Evolutionary conservation across 179 eudicot species (phyloP), one percentile per base, ranked within the genome.

Genomic region (Monotropa hypopitys): DNA sequence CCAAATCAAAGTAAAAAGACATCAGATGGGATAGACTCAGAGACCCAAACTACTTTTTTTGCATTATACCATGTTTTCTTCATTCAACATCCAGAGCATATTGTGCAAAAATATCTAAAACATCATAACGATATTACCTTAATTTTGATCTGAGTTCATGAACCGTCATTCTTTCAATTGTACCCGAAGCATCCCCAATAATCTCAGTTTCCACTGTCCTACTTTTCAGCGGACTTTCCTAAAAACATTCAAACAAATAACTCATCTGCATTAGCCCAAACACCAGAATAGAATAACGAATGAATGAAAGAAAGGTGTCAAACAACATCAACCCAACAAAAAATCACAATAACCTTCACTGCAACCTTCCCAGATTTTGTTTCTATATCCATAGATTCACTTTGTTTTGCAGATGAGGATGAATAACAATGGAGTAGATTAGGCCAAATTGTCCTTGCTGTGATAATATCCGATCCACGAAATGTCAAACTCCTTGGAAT

Each of bases 121-220:
- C 33, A 7, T 76, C 61, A 16, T 30, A 63, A 5, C n/a, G 38
- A n/a, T 2, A 70, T 42, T 80, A 94, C 98, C 97, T 89, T 49
- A 92, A 81, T 68, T 88, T 88, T 54, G 83, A 81, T 84, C 89
- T 85, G 74, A 92, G 90, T 78, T 94, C 84, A 69, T 82, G 88
- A 70, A 92, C 90, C 32, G 97, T 89, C 98, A 92, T 88, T 38
- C 78, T 85, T 77, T 89, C 93, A 26, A 87, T 63, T 65, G 71
- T 84, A 61, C 69, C 82, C 33, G 70, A 30, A 61, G 84, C 91
- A 79, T 84, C 79, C 80, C 40, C 85, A 21, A 79, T 65, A 72
- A 57, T 80, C 77, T 77, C 62, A 43, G 78, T 61, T 78, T 77
- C 85, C 66, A 75, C 74, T 56, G 62, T 9, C 51, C 77, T 79